A percentile compares a stretch with the other conserved stretches of the same genome.
phyloP scores from a whole-genome alignment of 2,329 filamentous ascomycete genomes.

The Aspergillus uvarum region DNA sequence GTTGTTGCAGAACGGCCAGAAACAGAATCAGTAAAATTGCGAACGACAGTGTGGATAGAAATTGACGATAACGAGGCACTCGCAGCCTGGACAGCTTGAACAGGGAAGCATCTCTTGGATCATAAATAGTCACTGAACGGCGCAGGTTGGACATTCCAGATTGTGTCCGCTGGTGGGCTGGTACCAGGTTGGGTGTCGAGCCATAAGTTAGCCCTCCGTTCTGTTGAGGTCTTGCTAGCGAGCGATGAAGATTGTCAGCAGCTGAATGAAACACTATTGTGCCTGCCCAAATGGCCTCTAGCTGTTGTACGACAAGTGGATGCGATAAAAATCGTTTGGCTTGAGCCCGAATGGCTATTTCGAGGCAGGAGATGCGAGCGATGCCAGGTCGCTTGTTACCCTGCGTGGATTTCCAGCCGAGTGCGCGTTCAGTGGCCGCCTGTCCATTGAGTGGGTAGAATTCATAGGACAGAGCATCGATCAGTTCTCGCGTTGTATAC shows the following conservation, averaged over 20 bases:
- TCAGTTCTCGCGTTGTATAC: slow-evolving; percentile 83
- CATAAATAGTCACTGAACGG: slow-evolving; percentile 81
- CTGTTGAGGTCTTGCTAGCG: slow-evolving; percentile 41
- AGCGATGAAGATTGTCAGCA: slow-evolving; percentile 78
- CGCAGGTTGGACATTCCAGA: slow-evolving; percentile 40
- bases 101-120: slow-evolving; percentile 82
- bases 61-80: slow-evolving; percentile 86
- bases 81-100: slow-evolving; percentile 89
- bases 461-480: slow-evolving; percentile 92
- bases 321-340: slow-evolving; percentile 91
- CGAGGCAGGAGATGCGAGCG: slow-evolving; percentile 82
- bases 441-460: slow-evolving; percentile 89
- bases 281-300: slow-evolving; percentile 97
- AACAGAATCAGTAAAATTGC: slow-evolving; percentile 83
- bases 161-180: slow-evolving; percentile 12
- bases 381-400: slow-evolving; percentile 55
- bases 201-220: slow-evolving; percentile 27
- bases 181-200: slow-evolving; percentile 17
- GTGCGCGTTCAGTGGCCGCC: slow-evolving; percentile 47
- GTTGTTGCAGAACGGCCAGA: slow-evolving; percentile 73
- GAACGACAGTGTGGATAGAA: slow-evolving; percentile 84
- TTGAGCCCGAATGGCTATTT: slow-evolving; percentile 88
- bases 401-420: slow-evolving; percentile 34
- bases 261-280: slow-evolving; percentile 92
- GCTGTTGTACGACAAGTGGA: slow-evolving; percentile 84